Evolutionary conservation across 2,329 filamentous ascomycete species (phyloP).

Genomic region (Scolecobasidium constrictum): DNA sequence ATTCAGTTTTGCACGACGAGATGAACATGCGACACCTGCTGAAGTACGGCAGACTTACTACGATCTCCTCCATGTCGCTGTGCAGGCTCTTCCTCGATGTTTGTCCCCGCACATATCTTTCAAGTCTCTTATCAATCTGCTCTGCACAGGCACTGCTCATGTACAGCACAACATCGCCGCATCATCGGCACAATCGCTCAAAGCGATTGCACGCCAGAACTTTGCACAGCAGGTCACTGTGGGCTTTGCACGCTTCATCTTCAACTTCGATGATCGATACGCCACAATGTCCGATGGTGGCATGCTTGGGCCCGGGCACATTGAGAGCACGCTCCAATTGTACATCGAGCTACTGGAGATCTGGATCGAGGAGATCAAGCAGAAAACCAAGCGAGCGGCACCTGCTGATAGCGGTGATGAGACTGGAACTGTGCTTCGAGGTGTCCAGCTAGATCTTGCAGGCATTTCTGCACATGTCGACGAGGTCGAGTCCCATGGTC

Average conservation of each 20-base stretch:
- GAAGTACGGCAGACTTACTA: constrained; percentile 94
- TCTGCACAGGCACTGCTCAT: constrained; percentile 95
- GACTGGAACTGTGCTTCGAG: constrained; percentile 54
- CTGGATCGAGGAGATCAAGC: constrained; percentile 94
- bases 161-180: constrained; percentile 84
- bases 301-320: constrained; percentile 86
- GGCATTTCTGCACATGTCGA: constrained; percentile 89
- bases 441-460: constrained; percentile 71
- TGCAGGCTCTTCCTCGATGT: constrained; percentile 91
- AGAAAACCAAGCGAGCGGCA: constrained; percentile 66
- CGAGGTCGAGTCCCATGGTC: constrained; percentile 87
- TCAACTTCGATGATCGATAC: constrained; percentile 95
- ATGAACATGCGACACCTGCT: constrained; percentile 60
- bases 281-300: constrained; percentile 97
- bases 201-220: constrained; percentile 86
- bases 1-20: constrained; percentile 78
- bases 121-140: constrained; percentile 82
- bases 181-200: constrained; percentile 85
- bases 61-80: constrained; percentile 86
- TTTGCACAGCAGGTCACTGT: constrained; percentile 94
- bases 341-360: constrained; percentile 92
- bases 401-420: constrained; percentile 52
- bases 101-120: constrained; percentile 84
- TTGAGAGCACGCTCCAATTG: constrained; percentile 82
- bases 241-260: constrained; percentile 94